phyloP scores from a whole-genome alignment of 345 rosid species.

The Syzygium aqueum region DNA sequence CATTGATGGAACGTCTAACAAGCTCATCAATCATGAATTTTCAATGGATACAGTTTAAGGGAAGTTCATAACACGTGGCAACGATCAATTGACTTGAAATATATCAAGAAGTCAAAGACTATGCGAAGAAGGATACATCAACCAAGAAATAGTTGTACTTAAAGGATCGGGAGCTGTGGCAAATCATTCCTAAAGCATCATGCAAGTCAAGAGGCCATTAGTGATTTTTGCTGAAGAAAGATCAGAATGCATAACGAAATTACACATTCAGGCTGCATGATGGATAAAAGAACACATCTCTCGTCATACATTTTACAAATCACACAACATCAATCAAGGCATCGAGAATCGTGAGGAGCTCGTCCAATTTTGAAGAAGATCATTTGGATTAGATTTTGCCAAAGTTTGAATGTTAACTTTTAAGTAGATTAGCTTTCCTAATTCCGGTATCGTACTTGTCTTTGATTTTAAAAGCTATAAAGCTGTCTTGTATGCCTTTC shows the following conservation, averaged over 20 bases:
- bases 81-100: neutral
- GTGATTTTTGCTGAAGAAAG: neutral
- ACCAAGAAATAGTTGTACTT: neutral
- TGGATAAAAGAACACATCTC: neutral
- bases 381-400: neutral
- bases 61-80: neutral
- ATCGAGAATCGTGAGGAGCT: neutral
- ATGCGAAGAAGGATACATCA: neutral
- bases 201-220: neutral
- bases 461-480: neutral
- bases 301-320: neutral
- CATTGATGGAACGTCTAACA: neutral
- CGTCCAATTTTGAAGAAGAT: neutral
- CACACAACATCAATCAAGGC: neutral
- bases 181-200: neutral
- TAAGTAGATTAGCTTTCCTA: neutral
- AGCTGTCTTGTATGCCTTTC: neutral
- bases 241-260: neutral
- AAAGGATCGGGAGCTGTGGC: neutral
- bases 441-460: neutral
- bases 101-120: neutral
- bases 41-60: neutral
- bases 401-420: neutral
- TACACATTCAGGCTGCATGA: neutral
- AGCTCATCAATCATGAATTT: neutral